Evolutionary conservation across 2,329 filamentous ascomycete genomes (phyloP).

Genomic region (Trichoderma citrinoviride): DNA sequence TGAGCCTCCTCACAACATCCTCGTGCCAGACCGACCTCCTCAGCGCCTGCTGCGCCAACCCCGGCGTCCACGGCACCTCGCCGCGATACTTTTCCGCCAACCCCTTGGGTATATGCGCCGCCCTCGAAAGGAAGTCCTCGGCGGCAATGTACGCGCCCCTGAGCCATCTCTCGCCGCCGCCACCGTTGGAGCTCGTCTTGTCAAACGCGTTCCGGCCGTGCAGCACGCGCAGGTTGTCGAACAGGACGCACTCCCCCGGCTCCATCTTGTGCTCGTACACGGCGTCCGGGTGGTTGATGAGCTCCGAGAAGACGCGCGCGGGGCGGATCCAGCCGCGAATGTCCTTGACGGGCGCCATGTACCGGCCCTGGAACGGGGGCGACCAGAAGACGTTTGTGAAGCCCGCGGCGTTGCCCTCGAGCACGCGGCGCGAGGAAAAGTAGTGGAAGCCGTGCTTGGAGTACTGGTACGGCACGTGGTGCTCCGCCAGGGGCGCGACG

Average conservation of each 20-base stretch:
- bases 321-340: slow-evolving; percentile 46
- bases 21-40: slow-evolving; percentile 30
- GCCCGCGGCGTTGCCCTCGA: slow-evolving; percentile 36
- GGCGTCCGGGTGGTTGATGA: slow-evolving; percentile 56
- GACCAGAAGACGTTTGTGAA: slow-evolving; percentile 56
- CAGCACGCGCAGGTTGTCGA: slow-evolving; percentile 81
- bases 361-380: slow-evolving; percentile 72
- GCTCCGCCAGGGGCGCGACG: slow-evolving; percentile 23
- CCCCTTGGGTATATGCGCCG: slow-evolving; percentile 32
- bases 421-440: slow-evolving; percentile 53
- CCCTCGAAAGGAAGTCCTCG: slow-evolving; percentile 43
- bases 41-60: slow-evolving; percentile 29
- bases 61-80: slow-evolving; percentile 28
- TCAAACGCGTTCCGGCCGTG: slow-evolving; percentile 82
- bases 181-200: slow-evolving; percentile 30
- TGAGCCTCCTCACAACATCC: slow-evolving; percentile 29
- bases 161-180: slow-evolving; percentile 71
- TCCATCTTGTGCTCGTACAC: slow-evolving; percentile 70
- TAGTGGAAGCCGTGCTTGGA: slow-evolving; percentile 64
- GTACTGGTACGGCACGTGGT: slow-evolving; percentile 64
- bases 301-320: slow-evolving; percentile 53
- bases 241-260: slow-evolving; percentile 87
- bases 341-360: slow-evolving; percentile 30
- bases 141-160: slow-evolving; percentile 78
- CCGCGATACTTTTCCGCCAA: slow-evolving; percentile 30